Evolutionary conservation across 192 early-diverging fungal genomes (phyloP), one percentile per base, ranked within the genome.

Genomic region (Radiomyces spectabilis): DNA sequence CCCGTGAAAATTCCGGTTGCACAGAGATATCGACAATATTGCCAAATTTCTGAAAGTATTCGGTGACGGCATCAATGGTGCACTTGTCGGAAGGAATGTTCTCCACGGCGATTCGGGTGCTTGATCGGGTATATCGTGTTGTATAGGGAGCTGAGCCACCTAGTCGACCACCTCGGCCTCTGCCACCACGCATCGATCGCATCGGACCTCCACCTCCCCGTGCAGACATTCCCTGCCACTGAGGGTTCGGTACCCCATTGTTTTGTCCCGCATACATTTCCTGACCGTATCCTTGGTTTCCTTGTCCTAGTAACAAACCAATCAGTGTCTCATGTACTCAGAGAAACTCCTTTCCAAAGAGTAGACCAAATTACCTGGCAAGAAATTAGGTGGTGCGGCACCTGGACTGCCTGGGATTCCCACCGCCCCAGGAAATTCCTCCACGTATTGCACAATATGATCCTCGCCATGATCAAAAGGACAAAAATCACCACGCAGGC

Each of bases 41-140:
- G 41, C 88, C 88, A 57, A 91, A 91, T 59, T 72, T 63, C 42
- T 75, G 80, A 69, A 91, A 91, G 53, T 74, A 90, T 33, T 80
- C 77, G 47, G 79, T 82, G 41, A 91, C 75, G 39, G 79, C 78
- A 50, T 84, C 85, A 22, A 87, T 70, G 19, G 68, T 73, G 57
- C 78, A 81, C 46, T 51, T 57, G 58, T 86, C 85, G 16, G 43
- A 29, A 16, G 88, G 88, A 47, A 91, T 88, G 56, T 85, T 83
- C 48, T 91, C 83, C 25, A 90, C 79, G 16, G 82, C 75, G 9
- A 89, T 51, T 0, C 59, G 77, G 41, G 72, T 79, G 59, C 71
- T 77, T 37, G 55, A 41, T 8, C 38, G 26, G 12, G 62, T 39
- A 27, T 48, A 48, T 12, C 46, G 46, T 25, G 21, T 48, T 5